Percentiles rank a stretch among this genome's conserved stretches.
Evolutionary conservation across 306 rosid genomes (phyloP).

Genomic region (Begonia fuchsioides): DNA sequence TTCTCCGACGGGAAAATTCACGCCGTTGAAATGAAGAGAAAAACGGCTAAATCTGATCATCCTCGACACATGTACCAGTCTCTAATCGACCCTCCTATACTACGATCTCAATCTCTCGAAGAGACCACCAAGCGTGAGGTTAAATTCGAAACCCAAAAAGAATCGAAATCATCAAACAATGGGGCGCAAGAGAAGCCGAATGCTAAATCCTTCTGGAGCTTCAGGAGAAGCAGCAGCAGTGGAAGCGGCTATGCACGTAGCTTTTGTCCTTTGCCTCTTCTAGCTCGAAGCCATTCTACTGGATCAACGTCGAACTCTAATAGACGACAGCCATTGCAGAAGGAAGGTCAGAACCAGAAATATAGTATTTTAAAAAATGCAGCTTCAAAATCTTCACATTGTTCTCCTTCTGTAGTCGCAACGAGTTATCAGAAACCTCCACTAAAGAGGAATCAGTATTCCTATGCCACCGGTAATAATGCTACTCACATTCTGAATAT

Average conservation of each 20-base stretch:
- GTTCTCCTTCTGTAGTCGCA: slow-evolving; percentile 7
- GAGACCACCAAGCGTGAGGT: neutral
- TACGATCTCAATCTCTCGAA: slow-evolving; percentile 12
- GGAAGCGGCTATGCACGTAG: slow-evolving; percentile 71
- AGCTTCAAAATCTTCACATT: slow-evolving; percentile 18
- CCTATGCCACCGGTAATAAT: slow-evolving; percentile 29
- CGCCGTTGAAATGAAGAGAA: slow-evolving; percentile 59
- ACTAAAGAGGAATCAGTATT: slow-evolving; percentile 43
- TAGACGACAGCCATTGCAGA: slow-evolving; percentile 23
- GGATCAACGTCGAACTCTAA: slow-evolving; percentile 49
- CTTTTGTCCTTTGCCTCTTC: slow-evolving; percentile 68
- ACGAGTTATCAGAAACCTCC: slow-evolving; percentile 50
- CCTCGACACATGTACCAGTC: slow-evolving; percentile 11
- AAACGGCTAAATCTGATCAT: slow-evolving; percentile 5
- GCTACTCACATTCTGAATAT: slow-evolving; percentile 61
- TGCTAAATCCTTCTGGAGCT: slow-evolving; percentile 66
- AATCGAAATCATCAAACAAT: neutral
- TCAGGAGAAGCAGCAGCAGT: slow-evolving; percentile 81
- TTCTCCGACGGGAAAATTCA: slow-evolving; percentile 64
- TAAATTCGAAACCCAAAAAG: no score
- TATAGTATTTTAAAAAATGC: slow-evolving; percentile 27
- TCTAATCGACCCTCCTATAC: slow-evolving; percentile 15
- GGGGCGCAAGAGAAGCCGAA: slow-evolving; percentile 37
- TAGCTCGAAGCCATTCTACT: slow-evolving; percentile 75
- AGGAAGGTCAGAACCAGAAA: slow-evolving; percentile 27